phyloP scores from a whole-genome alignment of 1,284 basidiomycete genomes.

The Ustilago crameri region DNA sequence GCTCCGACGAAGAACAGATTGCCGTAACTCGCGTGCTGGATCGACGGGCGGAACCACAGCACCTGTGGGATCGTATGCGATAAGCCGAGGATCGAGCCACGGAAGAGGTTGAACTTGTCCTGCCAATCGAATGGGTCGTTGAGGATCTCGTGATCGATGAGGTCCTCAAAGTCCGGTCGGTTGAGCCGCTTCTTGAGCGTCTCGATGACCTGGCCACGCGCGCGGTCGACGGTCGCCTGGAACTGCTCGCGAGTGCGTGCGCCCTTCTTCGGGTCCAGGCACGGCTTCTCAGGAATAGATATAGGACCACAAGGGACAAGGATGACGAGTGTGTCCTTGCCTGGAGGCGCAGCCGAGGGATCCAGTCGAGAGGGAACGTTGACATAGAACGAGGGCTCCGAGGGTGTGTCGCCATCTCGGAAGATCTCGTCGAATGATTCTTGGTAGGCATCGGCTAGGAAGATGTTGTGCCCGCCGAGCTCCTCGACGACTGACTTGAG shows the following conservation, averaged over 20 bases:
- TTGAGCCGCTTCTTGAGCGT: slow-evolving; percentile 53
- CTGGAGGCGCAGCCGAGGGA: slow-evolving; percentile 67
- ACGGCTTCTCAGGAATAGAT: slow-evolving; percentile 44
- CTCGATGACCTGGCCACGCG: slow-evolving; percentile 55
- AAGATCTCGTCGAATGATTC: slow-evolving; percentile 73
- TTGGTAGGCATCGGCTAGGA: slow-evolving; percentile 70
- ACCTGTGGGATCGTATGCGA: slow-evolving; percentile 68
- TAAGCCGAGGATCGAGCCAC: slow-evolving; percentile 69
- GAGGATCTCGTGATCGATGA: slow-evolving; percentile 58
- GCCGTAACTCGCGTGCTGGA: slow-evolving; percentile 52
- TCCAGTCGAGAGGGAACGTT: slow-evolving; percentile 71
- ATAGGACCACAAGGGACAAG: slow-evolving; percentile 69
- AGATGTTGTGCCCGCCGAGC: slow-evolving; percentile 71
- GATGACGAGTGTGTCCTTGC: slow-evolving; percentile 69
- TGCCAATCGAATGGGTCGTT: slow-evolving; percentile 69
- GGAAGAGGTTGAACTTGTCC: slow-evolving; percentile 69
- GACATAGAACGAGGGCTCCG: slow-evolving; percentile 73
- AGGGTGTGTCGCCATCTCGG: slow-evolving; percentile 70
- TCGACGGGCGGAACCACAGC: slow-evolving; percentile 65
- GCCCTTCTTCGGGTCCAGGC: slow-evolving; percentile 37
- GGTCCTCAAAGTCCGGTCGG: slow-evolving; percentile 48
- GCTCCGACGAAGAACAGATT: slow-evolving; percentile 70
- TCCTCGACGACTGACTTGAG: slow-evolving; percentile 69
- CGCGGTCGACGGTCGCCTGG: slow-evolving; percentile 31
- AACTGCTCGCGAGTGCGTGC: slow-evolving; percentile 52